Base-by-base conservation (phyloP, 768 basidiomycete genomes). In the Leccinellum rugosiceps region DNA sequence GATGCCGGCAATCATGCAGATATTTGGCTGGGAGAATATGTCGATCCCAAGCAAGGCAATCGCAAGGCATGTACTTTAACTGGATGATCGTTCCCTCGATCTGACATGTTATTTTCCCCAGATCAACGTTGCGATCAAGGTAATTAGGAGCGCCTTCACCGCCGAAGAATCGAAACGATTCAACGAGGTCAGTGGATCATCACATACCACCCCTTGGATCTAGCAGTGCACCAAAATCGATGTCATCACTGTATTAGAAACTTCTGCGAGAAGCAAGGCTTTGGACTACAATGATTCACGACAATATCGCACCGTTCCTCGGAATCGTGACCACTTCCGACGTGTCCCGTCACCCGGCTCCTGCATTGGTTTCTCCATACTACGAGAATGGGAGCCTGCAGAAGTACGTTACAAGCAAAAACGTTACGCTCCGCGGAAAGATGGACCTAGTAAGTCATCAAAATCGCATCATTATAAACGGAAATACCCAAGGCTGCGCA, bases 191-290 rank as follows among this genome's bases (percentile, higher is more conserved):
- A 21, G 68, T 57, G 4, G 8, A 17, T 32, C 6, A 47, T 41
- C 19, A 14, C 11, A 35, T 11, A 21, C 14, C 14, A n/a, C 13
- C 8, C 17, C 34, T 21, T 4, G 13, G 53, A 14, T 43, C 8
- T 38, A n/a, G n/a, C 8, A 30, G 21, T 23, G 13, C 43, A 47
- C n/a, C 32, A 17, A 35, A n/a, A 23, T 11, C n/a, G 38, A 5
- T 4, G 14, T 15, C 38, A 21, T 35, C 30, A 1, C 10, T 19
- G 11, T 26, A 14, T 23, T 50, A 72, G 71, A 68, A 68, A 61
- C 60, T 72, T 23, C 47, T 61, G 17, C 65, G 69, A 46, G 68
- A 70, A 59, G 69, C 60, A 43, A 66, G 64, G 41, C 59, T 71
- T 19, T 71, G 69, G 69, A 52, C 63, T 43, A 56, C 59, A 2